Conservation (phyloP, 768 basidiomycete species). For the Pisolithus sp. region DNA sequence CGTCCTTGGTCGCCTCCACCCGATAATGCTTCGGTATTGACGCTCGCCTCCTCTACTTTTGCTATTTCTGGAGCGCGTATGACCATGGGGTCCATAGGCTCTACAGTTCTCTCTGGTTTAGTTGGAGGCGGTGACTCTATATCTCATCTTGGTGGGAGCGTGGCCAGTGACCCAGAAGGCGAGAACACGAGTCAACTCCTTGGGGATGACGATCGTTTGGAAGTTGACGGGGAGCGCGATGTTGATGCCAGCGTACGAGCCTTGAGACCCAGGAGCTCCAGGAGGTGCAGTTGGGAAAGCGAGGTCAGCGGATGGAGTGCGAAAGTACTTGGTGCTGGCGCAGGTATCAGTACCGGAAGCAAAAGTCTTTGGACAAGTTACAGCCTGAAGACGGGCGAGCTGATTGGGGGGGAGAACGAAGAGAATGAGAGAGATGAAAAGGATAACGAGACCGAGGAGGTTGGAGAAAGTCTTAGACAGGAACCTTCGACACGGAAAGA, state of each 20-base stretch:
- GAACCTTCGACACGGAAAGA: constrained; percentile 4
- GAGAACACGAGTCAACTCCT: constrained; percentile 67
- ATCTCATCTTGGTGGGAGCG: constrained; percentile 66
- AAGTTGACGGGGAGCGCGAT: constrained; percentile 49
- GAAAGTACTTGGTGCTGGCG: constrained; percentile 41
- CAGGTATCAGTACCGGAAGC: constrained; percentile 43
- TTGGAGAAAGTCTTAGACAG: constrained; percentile 10
- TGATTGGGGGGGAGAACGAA: constrained; percentile 42
- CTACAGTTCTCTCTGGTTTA: constrained; percentile 45
- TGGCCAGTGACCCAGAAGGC: constrained; percentile 42
- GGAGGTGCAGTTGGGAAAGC: constrained; percentile 90
- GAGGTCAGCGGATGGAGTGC: constrained; percentile 88
- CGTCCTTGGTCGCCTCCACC: constrained; percentile 84
- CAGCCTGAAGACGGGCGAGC: constrained; percentile 51
- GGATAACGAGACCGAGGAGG: constrained; percentile 12
- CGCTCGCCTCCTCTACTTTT: constrained; percentile 90
- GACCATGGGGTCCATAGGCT: constrained; percentile 38
- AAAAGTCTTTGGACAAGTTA: constrained; percentile 57
- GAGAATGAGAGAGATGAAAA: constrained; percentile 29
- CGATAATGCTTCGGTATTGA: constrained; percentile 89
- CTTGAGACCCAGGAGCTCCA: constrained; percentile 77
- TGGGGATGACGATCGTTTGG: constrained; percentile 59
- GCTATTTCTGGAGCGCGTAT: constrained; percentile 56
- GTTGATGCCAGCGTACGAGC: constrained; percentile 86
- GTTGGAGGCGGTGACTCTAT: constrained; percentile 51